These are phyloP conservation scores for Penicillium goetzii DNA, from an alignment of 495 filamentous ascomycete genomes.

Conservation along the genomic window DNA sequence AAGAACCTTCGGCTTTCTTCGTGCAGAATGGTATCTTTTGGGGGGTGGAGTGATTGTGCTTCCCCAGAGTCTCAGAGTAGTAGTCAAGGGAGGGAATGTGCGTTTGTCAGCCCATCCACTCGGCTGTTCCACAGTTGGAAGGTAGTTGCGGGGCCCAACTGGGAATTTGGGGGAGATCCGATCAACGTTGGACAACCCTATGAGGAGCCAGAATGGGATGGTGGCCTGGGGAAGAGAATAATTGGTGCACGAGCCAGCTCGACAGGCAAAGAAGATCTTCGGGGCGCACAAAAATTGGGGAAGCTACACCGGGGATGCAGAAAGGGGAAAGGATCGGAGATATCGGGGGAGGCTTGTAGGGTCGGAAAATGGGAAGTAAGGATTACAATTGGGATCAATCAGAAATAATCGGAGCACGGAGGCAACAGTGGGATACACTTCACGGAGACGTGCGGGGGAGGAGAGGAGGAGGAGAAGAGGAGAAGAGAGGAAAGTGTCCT, in stretches of 20 bases:
- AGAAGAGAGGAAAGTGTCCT: slow-evolving; percentile 10
- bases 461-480: neutral
- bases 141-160: slow-evolving; percentile 6
- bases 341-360: slow-evolving; percentile 8
- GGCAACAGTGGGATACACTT: slow-evolving; percentile 11
- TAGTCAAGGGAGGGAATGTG: slow-evolving; percentile 10
- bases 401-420: neutral
- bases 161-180: slow-evolving; percentile 13
- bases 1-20: neutral
- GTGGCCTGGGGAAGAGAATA: slow-evolving; percentile 12
- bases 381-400: neutral
- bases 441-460: slow-evolving; percentile 24
- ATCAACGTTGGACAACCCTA: slow-evolving; percentile 12
- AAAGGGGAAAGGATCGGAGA: slow-evolving; percentile 38
- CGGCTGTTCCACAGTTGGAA: neutral
- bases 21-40: neutral
- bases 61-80: neutral
- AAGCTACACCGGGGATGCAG: slow-evolving; percentile 37
- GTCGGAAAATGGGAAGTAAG: neutral
- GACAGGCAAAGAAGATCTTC: slow-evolving; percentile 19
- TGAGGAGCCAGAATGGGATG: slow-evolving; percentile 13
- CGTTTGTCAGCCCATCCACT: slow-evolving; percentile 10
- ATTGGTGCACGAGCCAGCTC: slow-evolving; percentile 19
- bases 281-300: slow-evolving; percentile 15
- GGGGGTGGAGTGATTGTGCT: neutral